phyloP scores from a whole-genome alignment of 169 alveolate genomes.

The Cryptosporidium bovis region DNA sequence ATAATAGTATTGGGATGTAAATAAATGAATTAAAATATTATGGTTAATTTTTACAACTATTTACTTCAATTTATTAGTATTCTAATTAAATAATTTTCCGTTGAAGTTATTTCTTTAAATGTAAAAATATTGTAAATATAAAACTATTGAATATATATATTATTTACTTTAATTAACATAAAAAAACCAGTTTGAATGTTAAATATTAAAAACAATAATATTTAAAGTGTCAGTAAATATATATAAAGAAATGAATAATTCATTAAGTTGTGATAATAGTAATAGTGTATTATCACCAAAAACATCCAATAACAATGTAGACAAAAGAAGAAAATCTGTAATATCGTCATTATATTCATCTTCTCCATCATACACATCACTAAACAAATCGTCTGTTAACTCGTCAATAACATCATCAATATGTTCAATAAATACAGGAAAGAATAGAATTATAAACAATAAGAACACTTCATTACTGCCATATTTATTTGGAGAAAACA shows the following conservation, averaged over 20 bases:
- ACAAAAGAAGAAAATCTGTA: neutral
- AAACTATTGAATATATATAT: no score
- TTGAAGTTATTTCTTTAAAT: no score
- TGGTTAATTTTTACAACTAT: neutral
- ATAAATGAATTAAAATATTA: neutral
- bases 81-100: no score
- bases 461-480: constrained; percentile 2
- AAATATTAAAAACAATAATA: no score
- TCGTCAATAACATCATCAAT: constrained; percentile 11
- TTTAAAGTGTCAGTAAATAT: no score
- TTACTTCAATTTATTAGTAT: no score
- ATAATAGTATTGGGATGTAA: neutral
- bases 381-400: neutral
- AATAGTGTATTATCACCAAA: no score
- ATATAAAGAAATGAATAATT: no score
- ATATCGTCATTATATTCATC: constrained; percentile 15
- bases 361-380: constrained; percentile 7
- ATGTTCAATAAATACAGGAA: constrained; percentile 2
- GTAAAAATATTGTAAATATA: no score
- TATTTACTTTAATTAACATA: no score
- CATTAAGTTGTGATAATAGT: no score
- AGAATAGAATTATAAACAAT: neutral
- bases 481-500: constrained; percentile 35
- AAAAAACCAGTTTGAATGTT: no score
- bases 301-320: neutral